Percentiles rank a stretch among this genome's conserved stretches.
Conservation (phyloP, 371 early-diverging fungal genomes). For the Mucor saturninus region DNA sequence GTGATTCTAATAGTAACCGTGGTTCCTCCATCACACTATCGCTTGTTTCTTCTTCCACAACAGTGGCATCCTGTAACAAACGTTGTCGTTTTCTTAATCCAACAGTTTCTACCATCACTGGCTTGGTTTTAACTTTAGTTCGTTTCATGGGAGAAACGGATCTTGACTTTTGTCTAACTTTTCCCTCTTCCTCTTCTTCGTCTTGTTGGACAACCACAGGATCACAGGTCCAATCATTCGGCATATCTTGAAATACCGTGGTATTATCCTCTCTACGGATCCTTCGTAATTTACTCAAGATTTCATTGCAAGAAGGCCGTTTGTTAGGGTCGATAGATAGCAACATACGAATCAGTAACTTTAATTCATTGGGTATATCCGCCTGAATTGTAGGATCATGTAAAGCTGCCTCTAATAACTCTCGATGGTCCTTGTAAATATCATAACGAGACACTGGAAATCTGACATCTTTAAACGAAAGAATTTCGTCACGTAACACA, state of each 20-base stretch:
- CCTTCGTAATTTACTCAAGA: slow-evolving; percentile 43
- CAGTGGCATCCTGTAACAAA: slow-evolving; percentile 4
- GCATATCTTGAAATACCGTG: slow-evolving; percentile 14
- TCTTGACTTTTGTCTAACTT: neutral
- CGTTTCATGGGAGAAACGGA: neutral
- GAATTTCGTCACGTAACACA: slow-evolving; percentile 75
- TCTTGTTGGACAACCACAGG: neutral
- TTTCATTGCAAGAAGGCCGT: slow-evolving; percentile 70
- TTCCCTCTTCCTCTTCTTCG: neutral
- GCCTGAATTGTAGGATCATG: slow-evolving; percentile 23
- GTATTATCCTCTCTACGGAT: slow-evolving; percentile 10
- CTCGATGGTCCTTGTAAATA: slow-evolving; percentile 24
- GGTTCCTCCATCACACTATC: slow-evolving; percentile 3
- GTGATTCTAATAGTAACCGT: slow-evolving; percentile 14
- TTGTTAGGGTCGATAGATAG: slow-evolving; percentile 63
- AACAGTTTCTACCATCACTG: neutral
- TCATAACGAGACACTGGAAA: slow-evolving; percentile 44
- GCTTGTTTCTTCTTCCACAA: neutral
- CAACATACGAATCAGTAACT: slow-evolving; percentile 61
- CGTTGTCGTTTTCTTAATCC: slow-evolving; percentile 17
- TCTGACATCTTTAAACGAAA: slow-evolving; percentile 57
- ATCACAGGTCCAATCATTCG: slow-evolving; percentile 6
- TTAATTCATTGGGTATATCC: slow-evolving; percentile 64
- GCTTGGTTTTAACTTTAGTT: neutral
- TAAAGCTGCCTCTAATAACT: slow-evolving; percentile 15